Base-by-base conservation (phyloP, 805 yeast species). In the Candida suzukii region DNA sequence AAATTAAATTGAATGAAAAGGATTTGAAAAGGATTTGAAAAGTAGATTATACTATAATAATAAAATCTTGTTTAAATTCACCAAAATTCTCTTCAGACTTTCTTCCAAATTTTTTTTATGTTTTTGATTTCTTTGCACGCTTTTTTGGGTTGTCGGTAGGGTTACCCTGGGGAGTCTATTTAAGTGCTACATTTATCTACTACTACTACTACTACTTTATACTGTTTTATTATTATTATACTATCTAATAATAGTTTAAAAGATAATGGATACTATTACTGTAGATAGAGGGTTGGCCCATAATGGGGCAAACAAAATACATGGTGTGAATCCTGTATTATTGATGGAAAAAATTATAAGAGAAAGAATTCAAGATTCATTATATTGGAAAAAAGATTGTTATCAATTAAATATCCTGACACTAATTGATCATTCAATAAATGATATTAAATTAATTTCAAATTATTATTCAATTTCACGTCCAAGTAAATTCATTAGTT, bases 401-500 rank as follows among this genome's bases (percentile, higher is more conserved):
- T 71, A 70, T 45, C 70, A 68, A 7, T 53, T 76, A 16, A 69
- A 73, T 46, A 26, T 56, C 9, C 42, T 60, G 1, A 64, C 73
- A 1, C 43, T 79, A 3, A 56, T 79, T 39, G 83, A 80, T 45
- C 57, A 68, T 30, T 69, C 70, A 0, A 66, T 67, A 2, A 47
- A 39, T 0, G 62, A 63, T 7, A 45, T 78, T 7, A 54, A 68
- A 10, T 66, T 67, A 38, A 58, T 86, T 4, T 91, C 87, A 0
- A 59, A 61, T 35, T 30, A 38, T 12, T 50, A 73, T 39, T 63
- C 69, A 14, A 65, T 63, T 19, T 77, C 78, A 26, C 61, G 76
- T 45, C 93, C 95, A 0, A 67, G 83, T 16, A 81, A 80, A 13
- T 88, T 87, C 50, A 56, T 86, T n/a, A 80, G 95, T 53, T 68